Evolutionary conservation across 2,329 filamentous ascomycete genomes (phyloP).

Genomic region (Endoconidiophora polonica): DNA sequence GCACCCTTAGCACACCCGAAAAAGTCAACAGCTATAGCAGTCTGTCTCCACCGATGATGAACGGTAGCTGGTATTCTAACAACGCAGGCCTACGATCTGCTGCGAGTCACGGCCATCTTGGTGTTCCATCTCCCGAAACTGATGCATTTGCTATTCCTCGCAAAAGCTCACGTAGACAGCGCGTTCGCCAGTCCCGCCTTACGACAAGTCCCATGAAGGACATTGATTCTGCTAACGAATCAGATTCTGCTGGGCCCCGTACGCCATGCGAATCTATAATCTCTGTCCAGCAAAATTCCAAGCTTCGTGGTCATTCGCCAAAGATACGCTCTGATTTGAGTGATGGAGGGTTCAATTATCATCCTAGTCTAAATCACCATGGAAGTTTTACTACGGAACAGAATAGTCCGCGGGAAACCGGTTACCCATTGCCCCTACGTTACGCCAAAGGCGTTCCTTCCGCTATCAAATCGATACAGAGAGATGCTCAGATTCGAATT

Average conservation of each 20-base stretch:
- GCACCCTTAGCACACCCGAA: neutral
- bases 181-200: neutral
- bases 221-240: conserved; percentile 9
- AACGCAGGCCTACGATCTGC: conserved; percentile 1
- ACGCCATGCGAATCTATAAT: conserved; percentile 4
- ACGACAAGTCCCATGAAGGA: conserved; percentile 1
- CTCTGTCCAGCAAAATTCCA: conserved; percentile 1
- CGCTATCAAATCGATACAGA: neutral
- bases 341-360: neutral
- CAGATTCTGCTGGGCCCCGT: conserved; percentile 4
- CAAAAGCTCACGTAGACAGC: conserved; percentile 9
- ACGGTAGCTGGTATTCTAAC: neutral
- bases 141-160: conserved; percentile 9
- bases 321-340: conserved; percentile 7
- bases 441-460: neutral
- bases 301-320: neutral
- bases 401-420: neutral
- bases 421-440: conserved; percentile 4
- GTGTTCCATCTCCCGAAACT: neutral
- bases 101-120: conserved; percentile 6
- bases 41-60: neutral
- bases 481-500: neutral
- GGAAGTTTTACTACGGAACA: neutral
- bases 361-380: neutral
- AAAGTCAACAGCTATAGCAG: neutral